phyloP scores from a whole-genome alignment of 768 basidiomycete genomes.

The Russula sp. region DNA sequence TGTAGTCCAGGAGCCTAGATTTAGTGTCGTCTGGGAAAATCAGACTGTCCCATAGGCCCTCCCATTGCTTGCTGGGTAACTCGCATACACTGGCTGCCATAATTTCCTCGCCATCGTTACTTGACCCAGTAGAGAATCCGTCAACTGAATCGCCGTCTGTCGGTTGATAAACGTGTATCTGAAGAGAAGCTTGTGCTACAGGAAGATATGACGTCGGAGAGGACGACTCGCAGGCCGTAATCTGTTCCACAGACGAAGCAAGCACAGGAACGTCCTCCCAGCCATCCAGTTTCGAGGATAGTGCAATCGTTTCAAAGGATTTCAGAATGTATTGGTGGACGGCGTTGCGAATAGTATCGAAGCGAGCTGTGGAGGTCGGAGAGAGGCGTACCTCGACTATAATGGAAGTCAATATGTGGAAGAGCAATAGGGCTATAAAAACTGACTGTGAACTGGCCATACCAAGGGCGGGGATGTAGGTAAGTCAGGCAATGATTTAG shows the following conservation, averaged over 20 bases:
- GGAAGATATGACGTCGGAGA: slow-evolving; percentile 46
- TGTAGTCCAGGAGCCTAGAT: slow-evolving; percentile 83
- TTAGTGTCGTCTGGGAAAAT: slow-evolving; percentile 86
- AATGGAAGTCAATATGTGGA: not conserved
- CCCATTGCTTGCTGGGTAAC: slow-evolving; percentile 75
- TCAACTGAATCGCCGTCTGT: slow-evolving; percentile 60
- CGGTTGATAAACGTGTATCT: slow-evolving; percentile 88
- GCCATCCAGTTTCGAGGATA: slow-evolving; percentile 67
- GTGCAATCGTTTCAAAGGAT: slow-evolving; percentile 59
- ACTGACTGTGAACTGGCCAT: slow-evolving; percentile 66
- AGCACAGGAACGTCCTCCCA: slow-evolving; percentile 77
- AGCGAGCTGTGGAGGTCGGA: slow-evolving; percentile 59
- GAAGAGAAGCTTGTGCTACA: slow-evolving; percentile 54
- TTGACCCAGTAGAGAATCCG: slow-evolving; percentile 56
- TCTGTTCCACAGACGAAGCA: slow-evolving; percentile 65
- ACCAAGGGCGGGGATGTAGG: slow-evolving; percentile 24
- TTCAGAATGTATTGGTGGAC: slow-evolving; percentile 50
- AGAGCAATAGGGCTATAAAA: not conserved
- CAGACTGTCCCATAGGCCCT: slow-evolving; percentile 90
- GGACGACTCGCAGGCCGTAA: slow-evolving; percentile 65
- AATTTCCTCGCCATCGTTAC: slow-evolving; percentile 62
- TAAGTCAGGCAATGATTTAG: slow-evolving; percentile 21
- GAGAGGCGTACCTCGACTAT: slow-evolving; percentile 81
- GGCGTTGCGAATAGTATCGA: slow-evolving; percentile 65
- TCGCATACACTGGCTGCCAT: slow-evolving; percentile 89